phyloP scores from a whole-genome alignment of 2,329 filamentous ascomycete species.

The Fusarium sp. region DNA sequence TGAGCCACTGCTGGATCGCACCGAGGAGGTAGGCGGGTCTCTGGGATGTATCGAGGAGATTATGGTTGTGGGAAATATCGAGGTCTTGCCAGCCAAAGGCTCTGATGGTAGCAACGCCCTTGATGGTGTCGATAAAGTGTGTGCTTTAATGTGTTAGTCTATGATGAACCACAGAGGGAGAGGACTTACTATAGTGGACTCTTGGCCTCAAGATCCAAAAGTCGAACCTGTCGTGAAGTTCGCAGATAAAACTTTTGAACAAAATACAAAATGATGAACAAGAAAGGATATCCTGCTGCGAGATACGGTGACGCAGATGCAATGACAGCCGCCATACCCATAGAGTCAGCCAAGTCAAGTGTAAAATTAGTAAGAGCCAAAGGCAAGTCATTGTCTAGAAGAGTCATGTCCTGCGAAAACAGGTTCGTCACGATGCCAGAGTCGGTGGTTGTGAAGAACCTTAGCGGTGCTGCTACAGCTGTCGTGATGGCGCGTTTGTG shows the following conservation, averaged over 20 bases:
- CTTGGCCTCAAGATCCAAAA: slow-evolving; percentile 72
- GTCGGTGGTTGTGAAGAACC: slow-evolving; percentile 58
- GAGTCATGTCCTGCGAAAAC: slow-evolving; percentile 60
- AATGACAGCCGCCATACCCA: slow-evolving; percentile 63
- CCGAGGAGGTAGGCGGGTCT: slow-evolving; percentile 68
- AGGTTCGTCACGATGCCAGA: slow-evolving; percentile 56
- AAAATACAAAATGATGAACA: slow-evolving; percentile 59
- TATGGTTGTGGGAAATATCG: slow-evolving; percentile 56
- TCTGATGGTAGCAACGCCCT: slow-evolving; percentile 66
- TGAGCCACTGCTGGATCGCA: slow-evolving; percentile 70
- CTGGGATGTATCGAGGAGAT: slow-evolving; percentile 66
- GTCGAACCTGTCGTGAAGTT: slow-evolving; percentile 70
- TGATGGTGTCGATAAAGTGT: slow-evolving; percentile 68
- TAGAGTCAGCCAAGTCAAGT: slow-evolving; percentile 34
- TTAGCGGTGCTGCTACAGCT: slow-evolving; percentile 54
- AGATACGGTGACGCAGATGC: slow-evolving; percentile 58
- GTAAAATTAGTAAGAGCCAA: slow-evolving; percentile 48
- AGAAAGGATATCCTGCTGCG: slow-evolving; percentile 62
- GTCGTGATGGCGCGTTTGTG: slow-evolving; percentile 51
- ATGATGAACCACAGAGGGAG: fast-evolving
- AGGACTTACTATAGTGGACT: slow-evolving; percentile 55
- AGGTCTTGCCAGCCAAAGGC: slow-evolving; percentile 64
- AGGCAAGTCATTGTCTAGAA: slow-evolving; percentile 57
- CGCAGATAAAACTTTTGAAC: slow-evolving; percentile 70
- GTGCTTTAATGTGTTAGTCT: slow-evolving; percentile 45